Conservation (phyloP, 768 basidiomycete genomes). For the Boletus sp. region DNA sequence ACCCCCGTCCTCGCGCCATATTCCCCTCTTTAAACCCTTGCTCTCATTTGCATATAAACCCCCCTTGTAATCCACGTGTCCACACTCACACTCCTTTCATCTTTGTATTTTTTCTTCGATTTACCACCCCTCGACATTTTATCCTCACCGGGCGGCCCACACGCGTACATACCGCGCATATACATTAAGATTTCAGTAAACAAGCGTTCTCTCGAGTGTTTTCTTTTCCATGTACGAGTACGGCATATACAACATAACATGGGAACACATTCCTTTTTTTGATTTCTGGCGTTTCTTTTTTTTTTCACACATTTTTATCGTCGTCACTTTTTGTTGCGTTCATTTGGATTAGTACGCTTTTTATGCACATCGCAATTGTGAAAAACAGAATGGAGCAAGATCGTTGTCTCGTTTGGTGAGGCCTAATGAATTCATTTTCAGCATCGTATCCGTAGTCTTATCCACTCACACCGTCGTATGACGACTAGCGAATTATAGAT, state of each 20-base stretch:
- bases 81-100: neutral
- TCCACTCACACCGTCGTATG: no score
- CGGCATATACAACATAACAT: neutral
- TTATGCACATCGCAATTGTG: neutral
- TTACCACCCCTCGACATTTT: neutral
- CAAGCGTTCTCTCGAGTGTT: neutral
- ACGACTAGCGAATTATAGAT: no score
- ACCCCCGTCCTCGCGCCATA: neutral
- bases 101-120: neutral
- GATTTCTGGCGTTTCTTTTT: no score
- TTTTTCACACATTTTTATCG: neutral
- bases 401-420: no score
- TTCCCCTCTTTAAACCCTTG: neutral
- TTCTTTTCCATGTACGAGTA: constrained; percentile 3
- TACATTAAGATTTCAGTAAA: neutral
- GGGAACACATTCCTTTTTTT: no score
- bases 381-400: neutral
- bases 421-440: no score
- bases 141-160: neutral
- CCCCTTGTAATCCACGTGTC: neutral
- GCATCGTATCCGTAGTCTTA: no score
- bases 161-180: neutral
- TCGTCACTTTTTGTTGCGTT: neutral
- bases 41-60: neutral
- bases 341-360: neutral